Evolutionary conservation across 768 basidiomycete species (phyloP), one percentile per base, ranked within the genome.

Genomic region (Hypholoma fasciculare): DNA sequence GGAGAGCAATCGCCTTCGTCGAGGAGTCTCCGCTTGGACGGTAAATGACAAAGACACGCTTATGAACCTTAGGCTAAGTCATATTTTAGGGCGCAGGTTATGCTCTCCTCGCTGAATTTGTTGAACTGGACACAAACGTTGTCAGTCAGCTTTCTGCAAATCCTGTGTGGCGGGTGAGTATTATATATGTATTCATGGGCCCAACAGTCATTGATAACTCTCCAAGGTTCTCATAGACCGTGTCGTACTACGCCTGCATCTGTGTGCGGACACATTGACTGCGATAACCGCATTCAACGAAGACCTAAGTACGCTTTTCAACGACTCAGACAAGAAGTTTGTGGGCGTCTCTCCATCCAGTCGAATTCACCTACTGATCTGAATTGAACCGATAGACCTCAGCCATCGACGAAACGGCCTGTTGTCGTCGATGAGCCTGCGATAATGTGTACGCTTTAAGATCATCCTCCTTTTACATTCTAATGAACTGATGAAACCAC

Each of bases 221-320:
- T 49, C 6, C 36, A 49, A 92, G 92, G 71, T 90, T 20, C 63
- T 72, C n/a, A 68, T 90, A 23, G 77, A 85, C 52, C 78, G 73
- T 13, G 72, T 85, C 37, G 74, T 72, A 16, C 69, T 93, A 4
- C 78, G 78, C 40, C 62, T 92, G 44, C 87, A 89, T 67, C 76
- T 92, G 23, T 92, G 90, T 66, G 92, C 93, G 11, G 92, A 94
- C 69, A 90, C 91, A 1, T 71, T 88, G 54, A 71, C 77, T 7
- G 82, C 84, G 1, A 71, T 94, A 27, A 74, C 79, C 0, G 76
- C 79, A 4, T 84, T 92, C 64, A 76, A 79, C 34, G 69, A 74
- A 20, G 84, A 87, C 64, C 62, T 90, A 52, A 69, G 71, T 1
- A 72, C 76, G n/a, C 65, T 76, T 7, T 78, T 84, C 63, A 72